Conservation (phyloP, 2,329 filamentous ascomycete genomes). For the Pseudocercospora musae region DNA sequence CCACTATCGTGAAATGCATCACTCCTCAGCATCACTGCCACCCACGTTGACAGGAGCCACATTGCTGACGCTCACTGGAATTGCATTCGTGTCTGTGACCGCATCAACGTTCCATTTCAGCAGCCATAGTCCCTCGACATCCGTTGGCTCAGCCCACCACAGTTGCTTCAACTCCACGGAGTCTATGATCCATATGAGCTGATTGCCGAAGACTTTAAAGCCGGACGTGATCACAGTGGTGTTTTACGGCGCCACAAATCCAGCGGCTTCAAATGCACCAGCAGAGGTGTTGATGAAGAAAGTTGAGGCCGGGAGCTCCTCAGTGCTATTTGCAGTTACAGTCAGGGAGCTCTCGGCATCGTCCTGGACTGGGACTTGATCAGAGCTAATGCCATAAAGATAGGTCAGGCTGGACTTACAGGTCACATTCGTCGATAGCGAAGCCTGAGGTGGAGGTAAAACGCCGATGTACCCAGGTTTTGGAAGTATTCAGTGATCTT, state of each 20-base stretch:
- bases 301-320: neutral
- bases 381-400: neutral
- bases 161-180: neutral
- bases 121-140: neutral
- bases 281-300: neutral
- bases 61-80: neutral
- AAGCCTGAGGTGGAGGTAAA: too few species aligned
- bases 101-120: neutral
- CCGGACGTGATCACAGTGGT: neutral
- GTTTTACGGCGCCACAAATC: neutral
- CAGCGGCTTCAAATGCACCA: neutral
- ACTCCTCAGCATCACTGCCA: neutral
- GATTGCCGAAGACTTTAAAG: neutral
- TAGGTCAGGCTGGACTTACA: too few species aligned
- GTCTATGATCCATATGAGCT: neutral
- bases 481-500: too few species aligned
- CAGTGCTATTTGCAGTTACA: neutral
- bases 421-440: too few species aligned
- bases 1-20: neutral
- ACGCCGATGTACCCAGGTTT: too few species aligned
- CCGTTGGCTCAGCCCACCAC: neutral
- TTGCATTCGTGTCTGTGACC: neutral
- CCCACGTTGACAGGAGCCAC: neutral
- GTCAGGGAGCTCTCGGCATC: neutral
- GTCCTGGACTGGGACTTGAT: neutral